Percentiles rank a stretch among this genome's conserved stretches.
phyloP scores from a whole-genome alignment of 768 basidiomycete species.

The Cystobasidium ongulense region DNA sequence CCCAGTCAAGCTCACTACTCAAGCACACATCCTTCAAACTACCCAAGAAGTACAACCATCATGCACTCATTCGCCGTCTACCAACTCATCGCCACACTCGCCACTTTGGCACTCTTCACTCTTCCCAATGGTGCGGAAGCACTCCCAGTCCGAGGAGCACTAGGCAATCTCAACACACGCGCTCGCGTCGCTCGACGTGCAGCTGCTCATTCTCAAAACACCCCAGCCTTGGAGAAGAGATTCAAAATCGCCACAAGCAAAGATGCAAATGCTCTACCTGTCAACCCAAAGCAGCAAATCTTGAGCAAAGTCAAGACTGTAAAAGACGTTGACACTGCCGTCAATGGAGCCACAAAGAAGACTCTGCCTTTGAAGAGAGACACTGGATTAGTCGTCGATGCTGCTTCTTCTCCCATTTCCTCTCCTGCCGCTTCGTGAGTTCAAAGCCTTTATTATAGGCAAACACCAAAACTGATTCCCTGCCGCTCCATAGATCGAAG shows the following conservation, averaged over 20 bases:
- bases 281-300: not conserved
- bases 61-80: conserved; percentile 30
- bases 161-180: conserved; percentile 22
- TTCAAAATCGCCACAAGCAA: not conserved
- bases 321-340: not conserved
- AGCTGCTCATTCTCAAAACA: not conserved
- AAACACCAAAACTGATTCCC: not conserved
- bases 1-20: not conserved
- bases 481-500: not conserved
- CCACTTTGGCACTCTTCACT: conserved; percentile 25
- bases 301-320: not conserved
- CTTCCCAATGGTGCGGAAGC: conserved; percentile 19
- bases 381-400: not conserved
- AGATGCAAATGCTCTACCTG: not conserved
- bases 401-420: not conserved
- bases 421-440: not conserved
- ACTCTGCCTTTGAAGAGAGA: not conserved
- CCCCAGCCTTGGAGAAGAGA: not conserved
- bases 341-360: not conserved
- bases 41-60: not conserved
- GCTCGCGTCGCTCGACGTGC: conserved; percentile 19
- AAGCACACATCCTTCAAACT: not conserved
- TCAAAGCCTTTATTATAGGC: too few relatives aligned
- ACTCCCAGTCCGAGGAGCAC: conserved; percentile 26
- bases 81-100: conserved; percentile 27